Evolutionary conservation across 768 basidiomycete genomes (phyloP), one percentile per base, ranked within the genome.

Genomic region (Lactarius hatsudake): DNA sequence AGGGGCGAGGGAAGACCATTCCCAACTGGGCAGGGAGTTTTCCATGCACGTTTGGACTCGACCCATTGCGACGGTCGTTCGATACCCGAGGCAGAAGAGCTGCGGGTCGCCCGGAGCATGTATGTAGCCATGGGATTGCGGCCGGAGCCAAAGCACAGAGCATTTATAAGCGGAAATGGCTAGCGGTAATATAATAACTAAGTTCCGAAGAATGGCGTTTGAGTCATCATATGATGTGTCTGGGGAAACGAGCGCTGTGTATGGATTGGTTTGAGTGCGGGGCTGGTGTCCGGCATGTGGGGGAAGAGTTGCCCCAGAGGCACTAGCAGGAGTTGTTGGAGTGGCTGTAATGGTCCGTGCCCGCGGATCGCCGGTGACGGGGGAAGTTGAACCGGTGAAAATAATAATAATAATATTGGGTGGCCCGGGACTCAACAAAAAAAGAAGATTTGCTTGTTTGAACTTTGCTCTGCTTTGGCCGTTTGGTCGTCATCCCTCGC

Each of bases 221-320:
- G 65, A 28, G 28, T 30, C 43, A 59, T 67, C 66, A 67, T 64
- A 40, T 68, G 67, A 67, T 67, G 51, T 26, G 43, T 48, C 32
- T 59, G 67, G 67, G 54, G 67, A 64, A 53, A 68, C 20, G 57
- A 45, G 56, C 56, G 65, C 60, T 26, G 48, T 34, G 9, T 32
- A 57, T 18, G 58, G 3, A 32, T 56, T 36, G 48, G 48, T 53
- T 53, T 15, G n/a, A 59, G 42, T 48, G 62, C 56, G 48, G 62
- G 63, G 48, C 20, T 23, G 40, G 30, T 56, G 42, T 56, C 66
- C 66, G 6, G 6, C 0, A 42, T 58, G 42, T 20, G 32, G 66
- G 62, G 48, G 28, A 20, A 18, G 20, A 67, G 1, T 30, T 67
- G n/a, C 66, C 66, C 10, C 9, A 59, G 56, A 20, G 61, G 32